Evolutionary conservation across 768 basidiomycete species (phyloP).

Genomic region (Melanogaster broomeanus): DNA sequence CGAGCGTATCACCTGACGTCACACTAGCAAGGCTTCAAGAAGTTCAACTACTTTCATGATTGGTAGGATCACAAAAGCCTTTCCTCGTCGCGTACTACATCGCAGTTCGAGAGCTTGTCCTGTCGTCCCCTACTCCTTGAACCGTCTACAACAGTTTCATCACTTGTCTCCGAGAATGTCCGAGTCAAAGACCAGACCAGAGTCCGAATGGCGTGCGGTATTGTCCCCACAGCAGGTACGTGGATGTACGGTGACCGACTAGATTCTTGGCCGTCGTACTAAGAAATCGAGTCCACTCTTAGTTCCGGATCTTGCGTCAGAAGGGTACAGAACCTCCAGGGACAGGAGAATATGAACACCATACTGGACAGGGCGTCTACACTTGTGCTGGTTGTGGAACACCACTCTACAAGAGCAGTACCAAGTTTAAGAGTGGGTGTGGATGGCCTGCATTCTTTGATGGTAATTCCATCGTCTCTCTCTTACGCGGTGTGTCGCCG

Average conservation of each 20-base stretch:
- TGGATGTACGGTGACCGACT: background rate
- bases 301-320: constrained; percentile 85
- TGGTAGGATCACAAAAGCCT: background rate
- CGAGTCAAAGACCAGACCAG: constrained; percentile 48
- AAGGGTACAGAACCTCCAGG: constrained; percentile 86
- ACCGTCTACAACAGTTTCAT: constrained; percentile 4
- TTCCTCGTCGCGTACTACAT: background rate
- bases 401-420: constrained; percentile 83
- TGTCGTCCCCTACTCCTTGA: background rate
- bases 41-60: no score
- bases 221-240: constrained; percentile 80
- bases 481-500: background rate
- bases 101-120: background rate
- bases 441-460: constrained; percentile 99
- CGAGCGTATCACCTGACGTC: background rate
- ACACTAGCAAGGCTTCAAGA: background rate
- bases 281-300: background rate
- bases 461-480: constrained; percentile 45
- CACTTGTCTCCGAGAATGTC: constrained; percentile 13
- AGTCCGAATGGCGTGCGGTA: constrained; percentile 82
- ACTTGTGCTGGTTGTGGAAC: constrained; percentile 78
- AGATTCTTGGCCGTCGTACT: background rate
- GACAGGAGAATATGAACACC: constrained; percentile 80
- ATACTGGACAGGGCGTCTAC: constrained; percentile 67
- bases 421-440: constrained; percentile 92